These are phyloP conservation scores for Xylariaceae sp. DNA, from an alignment of 2,329 filamentous ascomycete species.

Conservation along the genomic window DNA sequence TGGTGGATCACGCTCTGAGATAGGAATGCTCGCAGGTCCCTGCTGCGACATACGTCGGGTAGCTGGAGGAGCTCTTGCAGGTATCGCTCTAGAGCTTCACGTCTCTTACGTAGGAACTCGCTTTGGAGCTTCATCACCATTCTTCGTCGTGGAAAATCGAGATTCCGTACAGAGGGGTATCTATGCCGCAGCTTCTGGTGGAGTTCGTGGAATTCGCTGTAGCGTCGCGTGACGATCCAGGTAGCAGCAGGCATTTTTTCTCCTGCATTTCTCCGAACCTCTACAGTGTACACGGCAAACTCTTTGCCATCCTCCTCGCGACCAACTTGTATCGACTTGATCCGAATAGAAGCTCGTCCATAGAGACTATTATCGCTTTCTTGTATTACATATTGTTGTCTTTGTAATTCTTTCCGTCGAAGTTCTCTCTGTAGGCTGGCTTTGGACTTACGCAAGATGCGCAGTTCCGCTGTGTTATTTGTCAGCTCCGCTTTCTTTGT, in stretches of 20 bases:
- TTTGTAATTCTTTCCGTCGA: slow-evolving; percentile 89
- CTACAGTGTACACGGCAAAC: slow-evolving; percentile 90
- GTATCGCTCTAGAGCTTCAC: slow-evolving; percentile 83
- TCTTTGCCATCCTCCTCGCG: slow-evolving; percentile 92
- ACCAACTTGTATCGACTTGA: slow-evolving; percentile 91
- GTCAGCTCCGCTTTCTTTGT: slow-evolving; percentile 95
- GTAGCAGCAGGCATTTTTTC: slow-evolving; percentile 97
- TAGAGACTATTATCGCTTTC: slow-evolving; percentile 98
- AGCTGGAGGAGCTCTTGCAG: slow-evolving; percentile 80
- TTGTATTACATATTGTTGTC: slow-evolving; percentile 95
- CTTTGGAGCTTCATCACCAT: slow-evolving; percentile 96
- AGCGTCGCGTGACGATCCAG: slow-evolving; percentile 90
- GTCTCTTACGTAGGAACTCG: slow-evolving; percentile 91
- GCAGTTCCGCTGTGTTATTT: slow-evolving; percentile 91
- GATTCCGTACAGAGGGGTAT: slow-evolving; percentile 84
- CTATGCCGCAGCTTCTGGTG: slow-evolving; percentile 85
- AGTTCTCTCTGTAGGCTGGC: slow-evolving; percentile 92
- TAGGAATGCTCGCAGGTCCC: slow-evolving; percentile 89
- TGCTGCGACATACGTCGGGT: slow-evolving; percentile 91
- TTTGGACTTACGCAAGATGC: slow-evolving; percentile 92
- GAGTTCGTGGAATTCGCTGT: slow-evolving; percentile 96
- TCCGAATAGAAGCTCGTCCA: slow-evolving; percentile 85
- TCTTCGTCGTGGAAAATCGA: slow-evolving; percentile 90
- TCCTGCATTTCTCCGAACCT: slow-evolving; percentile 87
- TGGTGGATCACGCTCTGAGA: slow-evolving; percentile 82